phyloP scores from a whole-genome alignment of 441 rosid species.

The Populus tomentosa region DNA sequence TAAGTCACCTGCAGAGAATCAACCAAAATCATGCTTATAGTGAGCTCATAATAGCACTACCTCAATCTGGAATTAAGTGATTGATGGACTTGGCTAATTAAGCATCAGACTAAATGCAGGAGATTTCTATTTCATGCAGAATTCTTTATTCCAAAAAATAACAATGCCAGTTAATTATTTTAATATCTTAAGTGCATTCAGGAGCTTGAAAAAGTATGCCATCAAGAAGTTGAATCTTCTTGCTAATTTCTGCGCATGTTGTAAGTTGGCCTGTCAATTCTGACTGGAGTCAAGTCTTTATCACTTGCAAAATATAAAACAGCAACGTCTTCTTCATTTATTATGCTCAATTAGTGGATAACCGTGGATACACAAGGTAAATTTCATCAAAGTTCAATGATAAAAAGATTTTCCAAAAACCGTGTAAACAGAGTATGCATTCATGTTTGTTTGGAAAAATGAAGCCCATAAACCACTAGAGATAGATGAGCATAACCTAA shows the following conservation, averaged over 20 bases:
- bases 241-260: neutral
- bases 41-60: neutral
- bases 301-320: neutral
- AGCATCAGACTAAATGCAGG: neutral
- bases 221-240: neutral
- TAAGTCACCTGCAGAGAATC: constrained; percentile 62
- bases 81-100: neutral
- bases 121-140: neutral
- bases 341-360: neutral
- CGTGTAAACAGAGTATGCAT: neutral
- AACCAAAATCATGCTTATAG: neutral
- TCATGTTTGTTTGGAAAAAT: neutral
- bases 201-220: neutral
- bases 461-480: neutral
- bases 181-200: neutral
- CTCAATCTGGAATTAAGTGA: neutral
- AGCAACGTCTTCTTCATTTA: neutral
- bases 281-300: neutral
- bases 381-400: neutral
- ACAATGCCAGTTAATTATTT: neutral
- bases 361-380: neutral
- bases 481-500: neutral
- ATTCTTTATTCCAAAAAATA: neutral
- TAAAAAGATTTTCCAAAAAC: neutral
- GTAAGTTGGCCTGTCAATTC: neutral